phyloP scores from a whole-genome alignment of 2,329 filamentous ascomycete genomes.

The Clonostachys solani region DNA sequence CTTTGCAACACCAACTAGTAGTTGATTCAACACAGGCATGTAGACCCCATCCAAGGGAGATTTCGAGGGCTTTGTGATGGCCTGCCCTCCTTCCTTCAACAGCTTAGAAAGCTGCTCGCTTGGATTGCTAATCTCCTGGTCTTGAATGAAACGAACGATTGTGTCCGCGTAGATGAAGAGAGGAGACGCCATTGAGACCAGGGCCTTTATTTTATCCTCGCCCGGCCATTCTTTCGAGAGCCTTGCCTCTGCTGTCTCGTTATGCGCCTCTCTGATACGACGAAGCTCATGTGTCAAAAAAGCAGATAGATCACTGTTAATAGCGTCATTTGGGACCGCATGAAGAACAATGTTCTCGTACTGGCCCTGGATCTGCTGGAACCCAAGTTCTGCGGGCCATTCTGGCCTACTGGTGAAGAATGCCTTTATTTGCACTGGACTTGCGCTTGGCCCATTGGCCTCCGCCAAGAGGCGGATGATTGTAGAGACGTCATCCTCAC shows the following conservation, averaged over 20 bases:
- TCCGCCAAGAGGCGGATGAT: slow-evolving; percentile 1
- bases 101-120: slow-evolving; percentile 11
- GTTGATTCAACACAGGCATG: slow-evolving; percentile 7
- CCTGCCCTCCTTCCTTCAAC: slow-evolving; percentile 6
- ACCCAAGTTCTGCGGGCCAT: slow-evolving; percentile 23
- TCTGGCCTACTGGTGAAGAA: slow-evolving; percentile 34
- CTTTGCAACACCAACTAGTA: not conserved
- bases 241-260: slow-evolving; percentile 1
- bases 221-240: slow-evolving; percentile 5
- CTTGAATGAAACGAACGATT: slow-evolving; percentile 8
- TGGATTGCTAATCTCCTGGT: slow-evolving; percentile 5
- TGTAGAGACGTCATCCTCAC: not conserved
- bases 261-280: slow-evolving; percentile 15
- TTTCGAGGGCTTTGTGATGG: not conserved
- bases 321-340: slow-evolving; percentile 14
- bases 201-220: not conserved
- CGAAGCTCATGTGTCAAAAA: slow-evolving; percentile 21
- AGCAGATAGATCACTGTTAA: slow-evolving; percentile 25
- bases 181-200: slow-evolving; percentile 17
- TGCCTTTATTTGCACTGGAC: slow-evolving; percentile 12
- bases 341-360: slow-evolving; percentile 27
- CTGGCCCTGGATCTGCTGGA: slow-evolving; percentile 16
- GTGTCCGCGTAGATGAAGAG: slow-evolving; percentile 25
- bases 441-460: not conserved
- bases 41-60: slow-evolving; percentile 9